Base-by-base conservation (phyloP, 2,329 filamentous ascomycete species). In the Aureobasidium mangrovei region DNA sequence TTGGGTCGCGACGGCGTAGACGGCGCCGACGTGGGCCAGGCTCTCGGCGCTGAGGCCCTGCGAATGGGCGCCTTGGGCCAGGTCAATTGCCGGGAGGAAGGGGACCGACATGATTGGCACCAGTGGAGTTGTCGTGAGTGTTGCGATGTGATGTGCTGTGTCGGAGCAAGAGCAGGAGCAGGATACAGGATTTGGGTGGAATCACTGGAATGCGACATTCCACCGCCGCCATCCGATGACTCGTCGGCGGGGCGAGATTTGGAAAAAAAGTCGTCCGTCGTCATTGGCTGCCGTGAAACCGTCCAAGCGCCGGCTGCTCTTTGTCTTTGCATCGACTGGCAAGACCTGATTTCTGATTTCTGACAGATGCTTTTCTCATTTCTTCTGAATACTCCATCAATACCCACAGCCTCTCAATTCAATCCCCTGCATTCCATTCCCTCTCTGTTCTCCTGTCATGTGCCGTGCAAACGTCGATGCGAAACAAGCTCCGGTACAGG, bases 1-100 rank as follows among this genome's bases (percentile, higher is more conserved):
- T 26, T 70, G 69, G 18, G 75, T 75, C 55, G 78, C 74, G 59
- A 72, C 74, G 54, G 80, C 69, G 61, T 81, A 77, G 55, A 82
- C 75, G 55, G 76, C 75, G 60, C 79, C 79, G 53, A 84, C 72
- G 66, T 79, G 82, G 32, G 80, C 75, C 59, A 85, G 58, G 33
- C 69, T 65, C 56, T 77, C 70, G 44, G 77, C 66, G 46, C 72
- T 69, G 54, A 83, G 73, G 55, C 79, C 79, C 53, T 72, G 69
- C 39, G 73, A 62, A 58, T 71, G 67, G 58, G 72, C 64, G 64
- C 71, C 72, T 40, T 60, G 65, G 41, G 67, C 60, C 51, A 77
- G 61, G 64, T 78, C 72, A 65, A 78, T 76, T 58, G 74, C 71
- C 49, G 74, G 71, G 53, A 79, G 66, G 59, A 77, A 70, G 39